phyloP scores from a whole-genome alignment of 192 early-diverging fungal genomes.

The Podila epigama region DNA sequence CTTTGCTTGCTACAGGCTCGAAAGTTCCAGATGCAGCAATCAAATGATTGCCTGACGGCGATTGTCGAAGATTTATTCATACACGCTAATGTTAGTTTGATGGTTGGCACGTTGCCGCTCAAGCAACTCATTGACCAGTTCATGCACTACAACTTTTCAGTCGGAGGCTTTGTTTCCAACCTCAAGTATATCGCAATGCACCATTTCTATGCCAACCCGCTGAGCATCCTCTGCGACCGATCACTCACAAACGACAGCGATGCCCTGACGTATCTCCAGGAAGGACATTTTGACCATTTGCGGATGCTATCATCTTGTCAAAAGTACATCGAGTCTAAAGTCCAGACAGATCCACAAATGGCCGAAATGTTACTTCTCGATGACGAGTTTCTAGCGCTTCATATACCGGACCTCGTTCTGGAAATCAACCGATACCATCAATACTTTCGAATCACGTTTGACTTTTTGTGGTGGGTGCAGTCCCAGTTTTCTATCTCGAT shows the following conservation, averaged over 20 bases:
- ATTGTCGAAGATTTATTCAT: slow-evolving; percentile 64
- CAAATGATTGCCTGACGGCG: slow-evolving; percentile 69
- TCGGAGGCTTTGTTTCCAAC: slow-evolving; percentile 73
- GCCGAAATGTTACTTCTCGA: slow-evolving; percentile 62
- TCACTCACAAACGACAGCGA: slow-evolving; percentile 17
- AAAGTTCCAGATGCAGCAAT: slow-evolving; percentile 82
- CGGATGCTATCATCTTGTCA: slow-evolving; percentile 78
- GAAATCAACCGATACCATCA: slow-evolving; percentile 63
- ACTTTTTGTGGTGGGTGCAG: slow-evolving; percentile 67
- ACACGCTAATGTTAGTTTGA: slow-evolving; percentile 53
- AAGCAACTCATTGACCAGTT: slow-evolving; percentile 83
- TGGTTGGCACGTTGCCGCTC: slow-evolving; percentile 75
- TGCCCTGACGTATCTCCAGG: slow-evolving; percentile 38
- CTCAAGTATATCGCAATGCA: slow-evolving; percentile 88
- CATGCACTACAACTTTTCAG: slow-evolving; percentile 80
- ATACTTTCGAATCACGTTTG: slow-evolving; percentile 66
- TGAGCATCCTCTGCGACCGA: slow-evolving; percentile 68
- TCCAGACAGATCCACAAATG: slow-evolving; percentile 44
- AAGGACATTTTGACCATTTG: slow-evolving; percentile 67
- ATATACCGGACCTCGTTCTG: slow-evolving; percentile 58
- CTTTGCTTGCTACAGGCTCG: slow-evolving; percentile 77
- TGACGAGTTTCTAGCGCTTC: slow-evolving; percentile 62
- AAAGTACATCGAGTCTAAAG: slow-evolving; percentile 30
- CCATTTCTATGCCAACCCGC: slow-evolving; percentile 85
- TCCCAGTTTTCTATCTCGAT: slow-evolving; percentile 52